A percentile compares a stretch with the other conserved stretches of the same genome.
Evolutionary conservation across 2,329 filamentous ascomycete species (phyloP).

Genomic region (Exophiala spinifera): DNA sequence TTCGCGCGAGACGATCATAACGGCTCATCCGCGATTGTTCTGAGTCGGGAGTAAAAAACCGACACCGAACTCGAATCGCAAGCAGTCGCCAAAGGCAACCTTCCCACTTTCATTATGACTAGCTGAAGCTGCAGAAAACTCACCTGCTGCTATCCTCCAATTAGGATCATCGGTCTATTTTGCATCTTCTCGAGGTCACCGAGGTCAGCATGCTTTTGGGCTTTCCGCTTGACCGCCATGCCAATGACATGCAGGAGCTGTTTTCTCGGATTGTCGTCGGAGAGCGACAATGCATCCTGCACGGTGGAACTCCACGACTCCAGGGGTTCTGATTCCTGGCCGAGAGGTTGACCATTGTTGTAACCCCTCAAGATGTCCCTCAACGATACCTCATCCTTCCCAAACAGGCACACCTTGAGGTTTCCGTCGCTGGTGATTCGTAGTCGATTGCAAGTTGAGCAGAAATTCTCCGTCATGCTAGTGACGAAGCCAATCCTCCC

Average conservation of each 20-base stretch:
- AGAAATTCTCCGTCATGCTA: constrained; percentile 99
- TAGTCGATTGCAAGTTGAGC: constrained; percentile 87
- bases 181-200: constrained; percentile 92
- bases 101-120: too few relatives aligned
- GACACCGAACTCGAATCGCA: too few relatives aligned
- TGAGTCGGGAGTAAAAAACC: too few relatives aligned
- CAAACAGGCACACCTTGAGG: constrained; percentile 93
- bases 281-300: constrained; percentile 6
- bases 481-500: constrained; percentile 96
- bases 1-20: too few relatives aligned
- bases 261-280: constrained; percentile 52
- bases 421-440: constrained; percentile 95
- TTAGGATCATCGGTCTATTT: constrained; percentile 98
- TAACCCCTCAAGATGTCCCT: constrained; percentile 79
- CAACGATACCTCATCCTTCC: constrained; percentile 87
- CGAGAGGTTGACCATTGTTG: constrained; percentile 75
- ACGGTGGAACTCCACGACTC: constrained; percentile 36
- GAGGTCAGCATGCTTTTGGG: constrained; percentile 91
- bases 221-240: constrained; percentile 88
- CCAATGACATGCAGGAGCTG: constrained; percentile 83
- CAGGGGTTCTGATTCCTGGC: constrained; percentile 73
- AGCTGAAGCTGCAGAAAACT: too few relatives aligned
- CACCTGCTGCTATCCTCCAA: constrained; percentile 75
- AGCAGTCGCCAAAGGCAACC: too few relatives aligned
- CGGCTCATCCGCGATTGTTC: too few relatives aligned